phyloP scores from a whole-genome alignment of 2,329 filamentous ascomycete genomes.

The Sarocladium strictum region DNA sequence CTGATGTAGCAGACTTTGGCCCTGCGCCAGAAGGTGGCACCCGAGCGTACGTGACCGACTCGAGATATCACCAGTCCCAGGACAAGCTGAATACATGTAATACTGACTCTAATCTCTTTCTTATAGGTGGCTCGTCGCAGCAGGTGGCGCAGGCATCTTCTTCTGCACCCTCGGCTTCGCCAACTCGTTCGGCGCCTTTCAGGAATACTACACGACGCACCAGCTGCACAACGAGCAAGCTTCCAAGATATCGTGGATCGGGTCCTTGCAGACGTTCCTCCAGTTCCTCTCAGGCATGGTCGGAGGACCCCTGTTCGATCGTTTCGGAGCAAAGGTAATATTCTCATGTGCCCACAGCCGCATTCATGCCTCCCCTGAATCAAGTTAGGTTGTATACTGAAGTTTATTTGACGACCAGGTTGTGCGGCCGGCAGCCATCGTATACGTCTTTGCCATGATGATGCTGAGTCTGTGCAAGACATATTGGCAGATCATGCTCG shows the following conservation, averaged over 20 bases:
- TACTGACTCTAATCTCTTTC: background rate
- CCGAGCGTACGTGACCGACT: background rate
- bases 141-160: constrained; percentile 27
- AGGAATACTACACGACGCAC: constrained; percentile 35
- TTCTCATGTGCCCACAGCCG: background rate
- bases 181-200: constrained; percentile 40
- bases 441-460: constrained; percentile 34
- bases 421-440: constrained; percentile 24
- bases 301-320: constrained; percentile 35
- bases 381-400: constrained; percentile 10
- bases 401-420: constrained; percentile 13
- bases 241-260: constrained; percentile 36
- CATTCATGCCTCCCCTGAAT: no score
- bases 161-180: constrained; percentile 34
- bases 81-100: background rate
- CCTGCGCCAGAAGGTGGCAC: background rate
- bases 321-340: constrained; percentile 30
- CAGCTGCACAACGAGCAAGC: constrained; percentile 23
- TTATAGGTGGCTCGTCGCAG: constrained; percentile 30
- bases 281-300: constrained; percentile 28
- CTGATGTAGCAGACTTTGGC: background rate
- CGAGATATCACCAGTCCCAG: background rate
- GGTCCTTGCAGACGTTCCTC: constrained; percentile 30
- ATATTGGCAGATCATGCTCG: constrained; percentile 48
- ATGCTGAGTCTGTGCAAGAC: constrained; percentile 35